phyloP scores from a whole-genome alignment of 2,329 filamentous ascomycete genomes.

The Botrytis pseudocinerea region DNA sequence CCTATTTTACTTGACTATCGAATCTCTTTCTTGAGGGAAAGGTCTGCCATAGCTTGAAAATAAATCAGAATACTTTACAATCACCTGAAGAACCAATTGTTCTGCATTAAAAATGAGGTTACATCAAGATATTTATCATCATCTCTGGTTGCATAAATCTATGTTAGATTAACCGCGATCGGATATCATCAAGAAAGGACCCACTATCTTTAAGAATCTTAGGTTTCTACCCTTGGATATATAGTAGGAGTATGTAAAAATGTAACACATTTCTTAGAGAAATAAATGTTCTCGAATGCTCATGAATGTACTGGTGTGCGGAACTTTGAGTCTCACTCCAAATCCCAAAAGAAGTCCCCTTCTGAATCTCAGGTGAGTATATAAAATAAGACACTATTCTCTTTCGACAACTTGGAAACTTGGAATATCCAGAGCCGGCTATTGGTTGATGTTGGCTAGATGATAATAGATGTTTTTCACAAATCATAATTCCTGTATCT shows the following conservation, averaged over 20 bases:
- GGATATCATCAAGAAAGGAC: neutral
- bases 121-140: neutral
- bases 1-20: neutral
- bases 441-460: neutral
- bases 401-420: neutral
- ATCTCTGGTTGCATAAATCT: neutral
- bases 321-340: neutral
- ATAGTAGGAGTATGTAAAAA: neutral
- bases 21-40: rapidly evolving
- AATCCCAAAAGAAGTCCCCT: neutral
- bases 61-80: neutral
- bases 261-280: neutral
- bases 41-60: neutral
- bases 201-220: neutral
- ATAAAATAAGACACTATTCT: neutral
- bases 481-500: too few species aligned
- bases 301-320: neutral
- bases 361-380: neutral
- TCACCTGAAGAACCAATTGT: neutral
- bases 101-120: neutral
- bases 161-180: neutral
- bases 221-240: neutral
- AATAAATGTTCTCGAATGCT: neutral
- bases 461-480: neutral
- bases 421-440: neutral